Evolutionary conservation across 2,329 filamentous ascomycete species (phyloP), one percentile per base, ranked within the genome.

Genomic region (Talaromyces sp.): DNA sequence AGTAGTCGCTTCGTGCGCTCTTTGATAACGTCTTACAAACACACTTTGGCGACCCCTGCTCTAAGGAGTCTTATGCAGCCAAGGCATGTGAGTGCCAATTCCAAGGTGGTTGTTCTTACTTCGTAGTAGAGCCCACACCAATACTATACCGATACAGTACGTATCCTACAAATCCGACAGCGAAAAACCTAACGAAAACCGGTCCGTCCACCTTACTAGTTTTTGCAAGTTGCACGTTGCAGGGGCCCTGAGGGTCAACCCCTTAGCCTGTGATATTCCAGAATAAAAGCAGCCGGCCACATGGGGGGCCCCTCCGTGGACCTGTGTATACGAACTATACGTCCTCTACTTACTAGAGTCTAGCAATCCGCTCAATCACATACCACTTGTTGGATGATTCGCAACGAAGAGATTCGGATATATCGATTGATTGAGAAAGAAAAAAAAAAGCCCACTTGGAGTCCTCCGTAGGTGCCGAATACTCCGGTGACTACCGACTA

Each of bases 251-350:
- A 52, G 24, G 48, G 24, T 31, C 48, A n/a, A 52, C 16, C 48
- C 31, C 31, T 33, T 33, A 31, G 50, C 50, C 50, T 52, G 50
- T 54, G 50, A 35, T 35, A 54, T 52, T 19, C 27, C 48, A 33
- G 24, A 48, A 48, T 19, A 50, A n/a, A 45, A 45, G 16, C 58
- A 60, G 41, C 27, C 10, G 58, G 58, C 58, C 58, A 60, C 41
- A 60, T 60, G 58, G 58, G 31, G 58, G 27, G 45, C 59, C 59
- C 59, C 59, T 61, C 59, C 59, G 59, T 61, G 59, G 24, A 24
- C 59, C 59, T 52, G 22, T 8, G 7, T 50, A 39, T 39, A 35
- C 59, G 57, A 47, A 19, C 56, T 59, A 45, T 31, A 24, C 48
- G 27, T 35, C 19, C 22, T 14, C 16, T 54, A 35, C 27, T 10